Conservation (phyloP, 768 basidiomycete species). For the Aureoboletus auriporus region DNA sequence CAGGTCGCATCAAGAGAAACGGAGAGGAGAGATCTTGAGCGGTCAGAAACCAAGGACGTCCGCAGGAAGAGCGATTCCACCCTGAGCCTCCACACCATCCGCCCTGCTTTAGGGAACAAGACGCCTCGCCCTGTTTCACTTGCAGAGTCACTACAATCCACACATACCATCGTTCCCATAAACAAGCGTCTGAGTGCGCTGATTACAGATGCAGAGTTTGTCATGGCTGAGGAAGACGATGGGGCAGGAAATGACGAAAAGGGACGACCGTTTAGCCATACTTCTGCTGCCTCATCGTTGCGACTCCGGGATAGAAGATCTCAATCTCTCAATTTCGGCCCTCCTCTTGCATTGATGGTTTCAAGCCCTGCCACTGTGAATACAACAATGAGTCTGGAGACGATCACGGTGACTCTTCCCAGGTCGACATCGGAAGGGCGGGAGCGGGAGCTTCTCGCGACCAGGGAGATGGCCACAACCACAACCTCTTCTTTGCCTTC, state of each 20-base stretch:
- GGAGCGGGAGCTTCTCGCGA: slow-evolving; percentile 41
- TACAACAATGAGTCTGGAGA: slow-evolving; percentile 30
- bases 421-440: slow-evolving; percentile 24
- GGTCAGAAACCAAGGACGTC: slow-evolving; percentile 54
- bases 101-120: slow-evolving; percentile 46
- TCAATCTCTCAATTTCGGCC: slow-evolving; percentile 55
- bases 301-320: slow-evolving; percentile 57
- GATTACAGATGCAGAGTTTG: slow-evolving; percentile 63
- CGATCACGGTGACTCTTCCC: slow-evolving; percentile 26
- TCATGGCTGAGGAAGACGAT: slow-evolving; percentile 60
- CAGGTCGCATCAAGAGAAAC: slow-evolving; percentile 19
- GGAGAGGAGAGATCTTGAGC: slow-evolving; percentile 29
- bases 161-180: slow-evolving; percentile 63
- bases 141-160: slow-evolving; percentile 74
- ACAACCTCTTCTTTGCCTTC: slow-evolving; percentile 33
- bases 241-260: slow-evolving; percentile 19
- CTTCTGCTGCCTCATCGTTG: slow-evolving; percentile 43
- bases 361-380: slow-evolving; percentile 22
- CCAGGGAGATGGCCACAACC: slow-evolving; percentile 38
- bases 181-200: slow-evolving; percentile 67
- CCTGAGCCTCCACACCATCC: slow-evolving; percentile 70
- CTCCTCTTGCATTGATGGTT: slow-evolving; percentile 28
- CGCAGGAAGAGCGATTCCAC: slow-evolving; percentile 84
- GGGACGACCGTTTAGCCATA: slow-evolving; percentile 15
- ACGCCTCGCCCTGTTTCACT: slow-evolving; percentile 73